Evolutionary conservation across 345 rosid species (phyloP).

Genomic region (Dimocarpus longan): DNA sequence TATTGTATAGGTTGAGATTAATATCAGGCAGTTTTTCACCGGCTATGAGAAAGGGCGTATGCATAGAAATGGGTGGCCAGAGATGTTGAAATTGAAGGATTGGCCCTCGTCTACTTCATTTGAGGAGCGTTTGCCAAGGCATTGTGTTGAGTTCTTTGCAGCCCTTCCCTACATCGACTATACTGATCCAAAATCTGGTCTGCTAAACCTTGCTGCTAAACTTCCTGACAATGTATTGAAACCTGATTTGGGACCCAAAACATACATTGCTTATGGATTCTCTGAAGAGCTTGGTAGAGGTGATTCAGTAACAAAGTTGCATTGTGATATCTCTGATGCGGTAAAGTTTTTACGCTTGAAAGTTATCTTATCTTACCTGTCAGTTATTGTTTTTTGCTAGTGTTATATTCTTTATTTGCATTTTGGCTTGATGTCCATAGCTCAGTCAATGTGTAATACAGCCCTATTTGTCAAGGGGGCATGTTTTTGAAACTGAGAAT

Average conservation of each 20-base stretch:
- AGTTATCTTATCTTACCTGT: background rate
- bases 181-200: slow-evolving; percentile 46
- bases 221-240: slow-evolving; percentile 38
- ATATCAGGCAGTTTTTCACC: slow-evolving; percentile 48
- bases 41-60: slow-evolving; percentile 39
- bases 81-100: slow-evolving; percentile 56
- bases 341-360: slow-evolving; percentile 27
- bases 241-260: slow-evolving; percentile 66
- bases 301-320: slow-evolving; percentile 77
- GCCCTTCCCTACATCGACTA: slow-evolving; percentile 56
- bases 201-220: slow-evolving; percentile 47
- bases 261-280: slow-evolving; percentile 60
- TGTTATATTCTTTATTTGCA: background rate
- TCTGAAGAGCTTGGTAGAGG: slow-evolving; percentile 61
- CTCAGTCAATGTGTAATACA: background rate
- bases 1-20: slow-evolving; percentile 49
- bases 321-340: slow-evolving; percentile 69
- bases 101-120: slow-evolving; percentile 59
- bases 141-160: slow-evolving; percentile 41
- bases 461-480: background rate
- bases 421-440: background rate
- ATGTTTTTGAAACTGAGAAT: background rate
- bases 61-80: slow-evolving; percentile 38
- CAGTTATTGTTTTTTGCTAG: background rate
- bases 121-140: slow-evolving; percentile 53